A percentile compares a stretch with the other conserved stretches of the same genome.
These are phyloP conservation scores for Hypoxylon sp. DNA, from an alignment of 2,329 filamentous ascomycete species.

Conservation along the genomic window DNA sequence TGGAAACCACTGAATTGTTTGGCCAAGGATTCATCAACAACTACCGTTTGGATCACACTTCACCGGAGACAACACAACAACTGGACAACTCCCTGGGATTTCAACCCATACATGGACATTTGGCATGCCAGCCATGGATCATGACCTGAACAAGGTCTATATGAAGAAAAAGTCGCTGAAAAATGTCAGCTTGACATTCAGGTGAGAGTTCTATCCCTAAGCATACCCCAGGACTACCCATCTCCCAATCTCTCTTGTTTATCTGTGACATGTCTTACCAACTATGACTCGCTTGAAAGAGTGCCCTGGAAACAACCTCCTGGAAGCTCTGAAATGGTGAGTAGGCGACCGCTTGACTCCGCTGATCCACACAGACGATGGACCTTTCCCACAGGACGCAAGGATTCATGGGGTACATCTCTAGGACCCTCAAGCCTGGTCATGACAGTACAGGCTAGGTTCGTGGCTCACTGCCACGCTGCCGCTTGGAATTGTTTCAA, in stretches of 20 bases:
- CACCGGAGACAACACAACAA: conserved; percentile 23
- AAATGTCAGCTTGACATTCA: conserved; percentile 22
- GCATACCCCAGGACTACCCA: conserved; percentile 25
- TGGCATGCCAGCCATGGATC: conserved; percentile 42
- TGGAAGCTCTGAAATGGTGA: conserved; percentile 18
- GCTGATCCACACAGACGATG: conserved; percentile 33
- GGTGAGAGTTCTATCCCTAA: conserved; percentile 40
- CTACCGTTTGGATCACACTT: conserved; percentile 21
- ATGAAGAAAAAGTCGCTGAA: conserved; percentile 27
- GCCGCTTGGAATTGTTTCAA: conserved; percentile 12
- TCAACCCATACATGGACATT: conserved; percentile 26
- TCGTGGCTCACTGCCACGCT: conserved; percentile 13
- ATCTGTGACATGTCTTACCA: conserved; percentile 33
- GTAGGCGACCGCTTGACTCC: conserved; percentile 24
- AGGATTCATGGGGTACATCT: conserved; percentile 19
- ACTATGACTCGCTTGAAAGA: conserved; percentile 8
- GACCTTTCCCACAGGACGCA: conserved; percentile 10
- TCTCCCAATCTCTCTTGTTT: conserved; percentile 15
- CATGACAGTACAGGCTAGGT: conserved; percentile 35
- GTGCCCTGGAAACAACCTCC: conserved; percentile 1
- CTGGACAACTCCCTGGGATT: conserved; percentile 15
- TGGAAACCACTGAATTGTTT: conserved; percentile 29
- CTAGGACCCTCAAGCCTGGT: conserved; percentile 19
- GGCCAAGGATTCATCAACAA: conserved; percentile 27
- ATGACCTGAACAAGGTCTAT: conserved; percentile 28